Base-by-base conservation (phyloP, 768 basidiomycete species). In the Psilocybe subaeruginosa region DNA sequence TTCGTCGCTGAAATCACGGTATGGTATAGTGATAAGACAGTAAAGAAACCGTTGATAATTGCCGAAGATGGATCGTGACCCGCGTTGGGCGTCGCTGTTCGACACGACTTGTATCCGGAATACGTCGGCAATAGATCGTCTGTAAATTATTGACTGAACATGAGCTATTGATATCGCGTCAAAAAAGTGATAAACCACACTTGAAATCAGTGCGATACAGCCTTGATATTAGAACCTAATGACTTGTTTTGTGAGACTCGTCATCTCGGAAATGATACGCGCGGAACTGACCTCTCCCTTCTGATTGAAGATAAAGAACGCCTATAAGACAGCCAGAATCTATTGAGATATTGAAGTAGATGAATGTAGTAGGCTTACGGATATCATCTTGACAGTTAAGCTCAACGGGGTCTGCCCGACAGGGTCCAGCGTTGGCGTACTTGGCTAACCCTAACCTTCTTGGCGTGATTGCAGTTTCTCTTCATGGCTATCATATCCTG, bases 61-160 rank as follows among this genome's bases (percentile, higher is more conserved):
- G 89, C 84, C 8, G 82, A 73, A 16, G 87, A 83, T 23, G 74
- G 68, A 6, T 74, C 70, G 0, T 84, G 80, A 43, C 79, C 72
- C 17, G 81, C 72, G 54, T 80, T 78, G 3, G 27, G n/a, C 94
- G 71, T 98, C 96, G 69, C 92, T 93, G 78, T 95, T 98, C 39
- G 97, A 97, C 54, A 99, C 91, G 72, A 99, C 97, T 74, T 99
- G 97, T 73, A 99, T 99, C 66, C 97, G 88, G 75, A 99, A 99
- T 31, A 99, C 95, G 71, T 97, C 96, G 41, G 96, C 93, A 66
- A 97, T 97, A 46, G 95, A 95, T 58, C 95, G 93, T 78, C 96
- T 97, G 66, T 3, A 66, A 53, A 45, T 8, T 16, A 54, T 53
- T 4, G 46, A 27, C 6, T 39, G 33, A 16, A 17, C 54, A 63